A percentile compares a stretch with the other conserved stretches of the same genome.
Conservation (phyloP, 208 protist species). For the Leishmania lainsoni region DNA sequence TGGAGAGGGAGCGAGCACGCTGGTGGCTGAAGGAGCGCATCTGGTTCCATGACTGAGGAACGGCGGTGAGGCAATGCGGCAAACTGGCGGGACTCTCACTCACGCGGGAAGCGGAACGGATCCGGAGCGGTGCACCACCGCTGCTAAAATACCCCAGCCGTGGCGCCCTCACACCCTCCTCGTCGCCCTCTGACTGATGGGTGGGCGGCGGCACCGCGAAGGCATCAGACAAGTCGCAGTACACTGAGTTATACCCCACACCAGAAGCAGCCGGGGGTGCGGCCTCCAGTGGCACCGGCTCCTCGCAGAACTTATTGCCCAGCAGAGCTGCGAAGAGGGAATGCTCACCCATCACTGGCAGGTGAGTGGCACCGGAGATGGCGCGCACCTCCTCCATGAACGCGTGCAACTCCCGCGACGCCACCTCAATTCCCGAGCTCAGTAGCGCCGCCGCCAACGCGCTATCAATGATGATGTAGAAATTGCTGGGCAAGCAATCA, state of each 20-base stretch:
- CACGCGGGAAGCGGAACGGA: constrained; percentile 22
- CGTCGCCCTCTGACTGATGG: neutral
- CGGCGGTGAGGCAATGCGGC: constrained; percentile 31
- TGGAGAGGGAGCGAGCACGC: constrained; percentile 26
- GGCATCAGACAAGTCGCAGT: constrained; percentile 4
- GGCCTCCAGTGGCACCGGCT: constrained; percentile 13
- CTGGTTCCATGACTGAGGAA: constrained; percentile 49
- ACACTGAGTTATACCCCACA: neutral
- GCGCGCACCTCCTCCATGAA: constrained; percentile 32
- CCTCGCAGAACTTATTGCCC: constrained; percentile 38
- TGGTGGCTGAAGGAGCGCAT: constrained; percentile 49
- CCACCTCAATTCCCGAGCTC: constrained; percentile 31
- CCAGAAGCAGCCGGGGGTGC: neutral
- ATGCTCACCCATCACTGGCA: constrained; percentile 46
- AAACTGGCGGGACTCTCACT: constrained; percentile 26
- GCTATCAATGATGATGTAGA: constrained; percentile 68
- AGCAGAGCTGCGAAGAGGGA: constrained; percentile 52
- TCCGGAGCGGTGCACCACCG: neutral
- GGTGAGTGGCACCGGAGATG: constrained; percentile 23
- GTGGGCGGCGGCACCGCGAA: constrained; percentile 3
- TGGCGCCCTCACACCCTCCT: neutral
- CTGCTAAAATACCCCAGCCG: constrained; percentile 1
- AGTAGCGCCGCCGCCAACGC: constrained; percentile 41
- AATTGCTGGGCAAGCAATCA: constrained; percentile 28
- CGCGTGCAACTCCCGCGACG: constrained; percentile 33